Evolutionary conservation across 768 basidiomycete genomes (phyloP), one percentile per base, ranked within the genome.

Genomic region (Asterophora parasitica): DNA sequence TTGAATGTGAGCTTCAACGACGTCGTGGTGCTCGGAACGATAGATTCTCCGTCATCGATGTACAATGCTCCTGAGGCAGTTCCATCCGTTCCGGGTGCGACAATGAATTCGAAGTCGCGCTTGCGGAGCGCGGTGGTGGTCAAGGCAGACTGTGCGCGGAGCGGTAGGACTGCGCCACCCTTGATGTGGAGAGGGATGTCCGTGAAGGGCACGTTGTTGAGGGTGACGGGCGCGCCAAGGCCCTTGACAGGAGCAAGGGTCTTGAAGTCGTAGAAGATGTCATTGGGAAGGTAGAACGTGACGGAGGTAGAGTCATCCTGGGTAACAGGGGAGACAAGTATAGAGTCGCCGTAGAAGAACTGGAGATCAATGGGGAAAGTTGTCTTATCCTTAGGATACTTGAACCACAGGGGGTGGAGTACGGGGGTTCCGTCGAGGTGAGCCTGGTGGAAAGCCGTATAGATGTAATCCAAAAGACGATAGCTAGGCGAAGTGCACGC

Each of bases 281-380:
- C 83, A 7, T 72, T 61, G 1, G 84, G 83, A 39, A 85, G 73
- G 65, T 86, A 85, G 50, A 78, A 70, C 7, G 66, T 65, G 37
- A 84, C 82, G 17, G 76, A 72, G 7, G 79, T 83, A 20, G 77
- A 61, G 57, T 78, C 71, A 51, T 82, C 78, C 20, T 76, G 73
- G 0, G 81, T 81, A 19, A 85, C 83, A 10, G 84, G 84, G 0
- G 82, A 82, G 6, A 85, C 81, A 39, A 86, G 78, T 59, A 87
- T 68, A 8, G 79, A 78, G 54, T 77, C 70, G 9, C 83, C 85
- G 55, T 72, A 85, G 70, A 86, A 76, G 73, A 82, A 85, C 56
- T 87, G 84, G 31, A 77, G 70, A 52, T 84, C 83, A 58, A 85
- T 77, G 4, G 66, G 58, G 61, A 71, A 85, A 0, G 83, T 84